Percentiles rank a stretch among this genome's conserved stretches.
Evolutionary conservation across 345 rosid species (phyloP).

Genomic region (Brassica napus): DNA sequence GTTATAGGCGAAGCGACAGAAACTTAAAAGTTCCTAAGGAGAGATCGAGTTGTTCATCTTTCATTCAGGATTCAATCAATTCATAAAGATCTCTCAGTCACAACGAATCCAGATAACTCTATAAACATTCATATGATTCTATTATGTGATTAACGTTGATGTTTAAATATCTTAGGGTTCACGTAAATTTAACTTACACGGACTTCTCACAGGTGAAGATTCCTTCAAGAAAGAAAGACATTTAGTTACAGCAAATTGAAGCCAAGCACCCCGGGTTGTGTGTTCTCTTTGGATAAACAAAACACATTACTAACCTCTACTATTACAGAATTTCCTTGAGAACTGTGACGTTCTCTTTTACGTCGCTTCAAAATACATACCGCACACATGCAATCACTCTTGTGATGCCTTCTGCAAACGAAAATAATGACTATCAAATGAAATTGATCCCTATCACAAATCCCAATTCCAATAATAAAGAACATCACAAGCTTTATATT

Average conservation of each 20-base stretch:
- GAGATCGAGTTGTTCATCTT: too few relatives aligned
- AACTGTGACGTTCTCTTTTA: slow-evolving; percentile 69
- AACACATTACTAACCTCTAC: slow-evolving; percentile 48
- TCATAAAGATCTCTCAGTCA: too few relatives aligned
- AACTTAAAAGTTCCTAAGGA: too few relatives aligned
- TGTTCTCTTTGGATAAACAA: not conserved
- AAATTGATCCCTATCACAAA: not conserved
- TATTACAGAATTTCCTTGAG: slow-evolving; percentile 56
- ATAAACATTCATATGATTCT: too few relatives aligned
- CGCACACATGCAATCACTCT: slow-evolving; percentile 94
- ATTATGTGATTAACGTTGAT: too few relatives aligned
- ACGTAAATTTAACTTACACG: not conserved
- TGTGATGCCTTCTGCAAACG: slow-evolving; percentile 82
- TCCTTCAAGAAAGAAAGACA: slow-evolving; percentile 48
- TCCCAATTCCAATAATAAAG: not conserved
- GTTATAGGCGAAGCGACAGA: too few relatives aligned
- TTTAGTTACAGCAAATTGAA: not conserved
- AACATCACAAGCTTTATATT: not conserved
- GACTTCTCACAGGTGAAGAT: slow-evolving; percentile 63
- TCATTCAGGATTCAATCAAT: too few relatives aligned
- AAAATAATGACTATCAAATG: slow-evolving; percentile 7
- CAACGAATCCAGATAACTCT: too few relatives aligned
- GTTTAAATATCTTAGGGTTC: too few relatives aligned
- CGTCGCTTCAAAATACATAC: slow-evolving; percentile 85
- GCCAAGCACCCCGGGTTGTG: not conserved